phyloP scores from a whole-genome alignment of 192 early-diverging fungal species.

The Obelidium mucronatum region DNA sequence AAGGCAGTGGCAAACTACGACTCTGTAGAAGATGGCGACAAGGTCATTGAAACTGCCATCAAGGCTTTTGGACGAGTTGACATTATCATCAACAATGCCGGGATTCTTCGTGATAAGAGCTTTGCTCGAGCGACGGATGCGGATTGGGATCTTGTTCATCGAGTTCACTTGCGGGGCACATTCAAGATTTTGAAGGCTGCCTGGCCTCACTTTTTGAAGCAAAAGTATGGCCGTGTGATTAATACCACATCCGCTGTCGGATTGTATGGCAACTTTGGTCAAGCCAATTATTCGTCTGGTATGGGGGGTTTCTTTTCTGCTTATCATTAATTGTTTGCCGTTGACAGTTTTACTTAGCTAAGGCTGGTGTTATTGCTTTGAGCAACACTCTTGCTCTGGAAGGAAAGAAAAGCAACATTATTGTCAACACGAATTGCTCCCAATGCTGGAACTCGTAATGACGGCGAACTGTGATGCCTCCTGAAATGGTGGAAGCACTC shows the following conservation, averaged over 20 bases:
- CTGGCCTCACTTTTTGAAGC: constrained; percentile 93
- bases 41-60: constrained; percentile 90
- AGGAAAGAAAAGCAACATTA: constrained; percentile 89
- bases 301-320: not conserved
- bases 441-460: constrained; percentile 95
- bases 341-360: constrained; percentile 59
- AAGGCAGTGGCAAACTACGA: constrained; percentile 88
- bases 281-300: constrained; percentile 91
- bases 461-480: constrained; percentile 94
- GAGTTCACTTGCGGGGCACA: constrained; percentile 89
- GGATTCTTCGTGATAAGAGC: constrained; percentile 95
- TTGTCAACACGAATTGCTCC: constrained; percentile 95
- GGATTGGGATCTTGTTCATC: constrained; percentile 95
- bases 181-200: constrained; percentile 97
- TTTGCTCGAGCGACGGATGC: constrained; percentile 88
- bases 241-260: constrained; percentile 95
- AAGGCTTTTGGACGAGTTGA: constrained; percentile 73
- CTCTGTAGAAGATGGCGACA: constrained; percentile 97
- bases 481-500: constrained; percentile 91
- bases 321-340: not conserved
- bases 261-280: constrained; percentile 88
- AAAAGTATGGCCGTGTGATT: constrained; percentile 94
- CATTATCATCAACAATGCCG: constrained; percentile 96
- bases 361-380: constrained; percentile 89
- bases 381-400: constrained; percentile 93